Conservation (phyloP, 208 protist species). For the Crithidia sp. region DNA sequence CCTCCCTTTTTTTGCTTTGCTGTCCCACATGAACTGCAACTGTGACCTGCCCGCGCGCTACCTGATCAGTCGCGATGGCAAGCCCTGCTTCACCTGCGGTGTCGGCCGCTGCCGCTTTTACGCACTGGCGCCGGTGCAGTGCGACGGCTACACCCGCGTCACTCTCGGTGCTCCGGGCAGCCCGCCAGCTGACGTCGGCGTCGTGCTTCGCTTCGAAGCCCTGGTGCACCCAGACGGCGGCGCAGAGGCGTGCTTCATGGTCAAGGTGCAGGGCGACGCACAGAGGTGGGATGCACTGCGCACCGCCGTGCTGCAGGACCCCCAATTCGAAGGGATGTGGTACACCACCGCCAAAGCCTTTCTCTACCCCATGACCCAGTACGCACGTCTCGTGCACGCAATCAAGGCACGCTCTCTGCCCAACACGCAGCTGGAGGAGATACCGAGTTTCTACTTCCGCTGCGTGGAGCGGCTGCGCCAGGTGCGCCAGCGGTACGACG, state of each 20-base stretch:
- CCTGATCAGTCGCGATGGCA: slow-evolving; percentile 56
- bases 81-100: slow-evolving; percentile 59
- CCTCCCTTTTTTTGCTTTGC: too few species aligned
- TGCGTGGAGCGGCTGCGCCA: slow-evolving; percentile 57
- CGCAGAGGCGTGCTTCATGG: slow-evolving; percentile 37
- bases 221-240: slow-evolving; percentile 55
- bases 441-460: slow-evolving; percentile 83
- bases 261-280: slow-evolving; percentile 32
- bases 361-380: slow-evolving; percentile 69
- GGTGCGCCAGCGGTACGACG: slow-evolving; percentile 35
- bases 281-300: slow-evolving; percentile 27
- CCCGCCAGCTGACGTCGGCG: slow-evolving; percentile 29
- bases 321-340: slow-evolving; percentile 53
- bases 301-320: slow-evolving; percentile 46
- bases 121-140: slow-evolving; percentile 55
- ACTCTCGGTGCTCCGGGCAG: slow-evolving; percentile 34
- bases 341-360: slow-evolving; percentile 60
- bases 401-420: slow-evolving; percentile 38
- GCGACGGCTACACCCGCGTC: slow-evolving; percentile 69
- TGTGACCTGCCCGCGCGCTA: slow-evolving; percentile 59
- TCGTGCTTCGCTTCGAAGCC: slow-evolving; percentile 78
- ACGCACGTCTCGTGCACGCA: slow-evolving; percentile 45
- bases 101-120: slow-evolving; percentile 67
- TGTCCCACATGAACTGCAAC: slow-evolving; percentile 67
- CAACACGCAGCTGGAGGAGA: slow-evolving; percentile 56